A percentile compares a stretch with the other conserved stretches of the same genome.
phyloP scores from a whole-genome alignment of 371 early-diverging fungal species.

The Lichtheimia corymbifera region DNA sequence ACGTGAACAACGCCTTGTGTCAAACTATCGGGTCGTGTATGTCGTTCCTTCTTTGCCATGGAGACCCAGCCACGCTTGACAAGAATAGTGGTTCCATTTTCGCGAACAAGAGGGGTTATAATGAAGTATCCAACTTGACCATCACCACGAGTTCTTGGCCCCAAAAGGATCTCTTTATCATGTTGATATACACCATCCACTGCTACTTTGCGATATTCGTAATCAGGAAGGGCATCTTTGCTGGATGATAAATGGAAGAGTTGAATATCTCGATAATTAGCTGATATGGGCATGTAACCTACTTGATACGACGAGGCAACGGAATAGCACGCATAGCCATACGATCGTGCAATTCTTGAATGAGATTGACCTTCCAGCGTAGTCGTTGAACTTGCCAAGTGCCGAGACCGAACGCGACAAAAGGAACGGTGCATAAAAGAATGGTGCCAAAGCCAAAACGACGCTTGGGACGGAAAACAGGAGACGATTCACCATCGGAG shows the following conservation, averaged over 20 bases:
- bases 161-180: conserved; percentile 77
- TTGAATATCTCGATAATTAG: not conserved
- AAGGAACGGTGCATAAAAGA: conserved; percentile 66
- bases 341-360: conserved; percentile 70
- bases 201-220: conserved; percentile 74
- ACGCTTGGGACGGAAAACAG: conserved; percentile 20
- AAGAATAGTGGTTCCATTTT: conserved; percentile 72
- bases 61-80: conserved; percentile 92
- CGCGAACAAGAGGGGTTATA: conserved; percentile 83
- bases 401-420: conserved; percentile 82
- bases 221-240: conserved; percentile 55
- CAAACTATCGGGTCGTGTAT: conserved; percentile 59
- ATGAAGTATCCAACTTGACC: conserved; percentile 80
- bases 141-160: conserved; percentile 77
- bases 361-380: conserved; percentile 85
- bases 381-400: conserved; percentile 92
- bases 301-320: conserved; percentile 70
- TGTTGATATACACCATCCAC: conserved; percentile 72
- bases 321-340: conserved; percentile 68
- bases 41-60: conserved; percentile 63
- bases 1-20: conserved; percentile 54
- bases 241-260: conserved; percentile 19
- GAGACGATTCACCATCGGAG: not conserved
- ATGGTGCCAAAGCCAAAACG: conserved; percentile 43
- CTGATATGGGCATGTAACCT: conserved; percentile 11